Evolutionary conservation across 306 rosid genomes (phyloP), one percentile per base, ranked within the genome.

Genomic region (Trichosanthes truncata): DNA sequence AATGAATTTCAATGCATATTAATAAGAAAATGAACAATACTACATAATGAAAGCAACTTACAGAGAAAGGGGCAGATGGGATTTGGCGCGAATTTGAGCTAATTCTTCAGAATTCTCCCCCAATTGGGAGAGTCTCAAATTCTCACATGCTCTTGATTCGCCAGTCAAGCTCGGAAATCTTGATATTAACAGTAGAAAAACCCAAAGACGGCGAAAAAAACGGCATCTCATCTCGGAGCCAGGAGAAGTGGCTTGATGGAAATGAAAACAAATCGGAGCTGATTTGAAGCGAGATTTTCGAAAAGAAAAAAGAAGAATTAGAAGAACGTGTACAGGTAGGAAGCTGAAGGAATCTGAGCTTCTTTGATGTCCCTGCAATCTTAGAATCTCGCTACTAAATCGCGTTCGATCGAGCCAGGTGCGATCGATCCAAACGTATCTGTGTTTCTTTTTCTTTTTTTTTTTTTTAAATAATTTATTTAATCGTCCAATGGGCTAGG

Each of bases 21-120:
- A 4, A 61, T 12, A 11, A 60, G 9, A 18, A 29, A 29, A 11
- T 57, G 63, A 23, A 23, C 33, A n/a, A 55, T 5, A 55, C 60
- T n/a, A 55, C 26, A 55, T 55, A 9, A 59, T 0, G 9, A 33
- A 63, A 48, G 38, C 43, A 82, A 80, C 88, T 79, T n/a, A 91
- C 95, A 84, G 69, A 35, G 91, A 55, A 76, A 84, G 33, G 31
- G 96, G 84, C 38, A 87, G 82, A 67, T 88, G 87, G 75, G 90
- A 85, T 78, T 95, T 87, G 63, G 84, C 18, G 4, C 87, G 45
- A 35, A 65, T 79, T 56, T 75, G 85, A 80, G 80, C 15, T 20
- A 85, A 60, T 25, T 38, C 87, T 17, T 31, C 75, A 56, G 49
- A 7, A 33, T 79, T 45, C 4, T 31, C 53, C 11, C 74, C 46